Conservation (phyloP, 2,329 filamentous ascomycete genomes). For the Xylaria hypoxylon region DNA sequence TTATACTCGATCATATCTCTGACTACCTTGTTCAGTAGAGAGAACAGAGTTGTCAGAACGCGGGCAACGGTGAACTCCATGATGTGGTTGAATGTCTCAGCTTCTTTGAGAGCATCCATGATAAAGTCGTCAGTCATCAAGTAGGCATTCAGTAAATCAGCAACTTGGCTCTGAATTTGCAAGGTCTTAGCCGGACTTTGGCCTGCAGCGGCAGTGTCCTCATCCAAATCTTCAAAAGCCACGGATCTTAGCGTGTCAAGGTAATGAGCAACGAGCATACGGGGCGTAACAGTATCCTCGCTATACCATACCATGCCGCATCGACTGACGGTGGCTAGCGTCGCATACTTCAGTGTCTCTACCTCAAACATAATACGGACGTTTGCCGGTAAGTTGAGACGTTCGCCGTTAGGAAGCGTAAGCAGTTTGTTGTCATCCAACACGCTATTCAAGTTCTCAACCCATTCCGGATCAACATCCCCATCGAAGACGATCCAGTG, state of each 20-base stretch:
- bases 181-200: constrained; percentile 83
- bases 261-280: constrained; percentile 94
- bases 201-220: constrained; percentile 83
- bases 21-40: constrained; percentile 92
- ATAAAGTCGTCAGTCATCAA: constrained; percentile 86
- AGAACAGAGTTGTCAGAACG: constrained; percentile 93
- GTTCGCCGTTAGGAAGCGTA: constrained; percentile 96
- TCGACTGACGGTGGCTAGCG: constrained; percentile 97
- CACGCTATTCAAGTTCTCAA: constrained; percentile 99
- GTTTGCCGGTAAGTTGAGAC: constrained; percentile 91
- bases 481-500: constrained; percentile 99
- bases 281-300: constrained; percentile 92
- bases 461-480: constrained; percentile 99
- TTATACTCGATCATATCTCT: constrained; percentile 97
- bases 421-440: constrained; percentile 99
- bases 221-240: constrained; percentile 94
- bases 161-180: constrained; percentile 80
- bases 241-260: constrained; percentile 83
- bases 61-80: constrained; percentile 97
- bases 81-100: constrained; percentile 87
- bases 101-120: constrained; percentile 78
- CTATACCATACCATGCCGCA: constrained; percentile 99
- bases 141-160: constrained; percentile 80
- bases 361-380: constrained; percentile 99
- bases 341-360: constrained; percentile 96